Base-by-base conservation (phyloP, 768 basidiomycete genomes). In the Lactarius quietus region DNA sequence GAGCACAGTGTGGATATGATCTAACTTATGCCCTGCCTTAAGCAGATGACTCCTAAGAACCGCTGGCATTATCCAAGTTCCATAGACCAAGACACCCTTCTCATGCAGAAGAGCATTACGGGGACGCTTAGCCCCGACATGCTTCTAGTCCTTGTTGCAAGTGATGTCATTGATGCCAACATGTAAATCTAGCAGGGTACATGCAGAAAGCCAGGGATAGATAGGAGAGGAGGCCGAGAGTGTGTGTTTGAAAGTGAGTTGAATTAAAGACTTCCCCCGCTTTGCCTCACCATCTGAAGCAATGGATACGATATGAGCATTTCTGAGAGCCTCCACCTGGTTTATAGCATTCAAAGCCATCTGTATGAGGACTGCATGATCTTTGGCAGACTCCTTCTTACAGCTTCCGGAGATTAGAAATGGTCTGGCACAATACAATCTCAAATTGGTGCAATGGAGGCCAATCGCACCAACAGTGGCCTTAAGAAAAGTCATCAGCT, bases 381-480 rank as follows among this genome's bases (percentile, higher is more conserved):
- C 39, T 20, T 29, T 10, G 1, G 39, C 61, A 2, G 18, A 17
- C 29, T 62, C 61, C 1, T 6, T 53, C 38, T 62, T 62, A 28
- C 61, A 62, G 36, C 54, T 43, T 12, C 61, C 53, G 7, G 54
- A 62, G 7, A 53, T n/a, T 14, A 62, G 53, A 4, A 62, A 29
- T 0, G 58, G 64, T 2, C n/a, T 12, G 0, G 58, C 52, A 43
- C 64, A 60, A 12, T 65, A 65, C 17, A 65, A 57, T 18, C 38
- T 39, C 6, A 14, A 39, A 39, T 39, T 23, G 23, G 8, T 9
- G 17, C 20, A 15, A 1, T 60, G 31, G 1, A 65, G 5, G 2
- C 48, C 41, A n/a, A 65, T 41, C 0, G 58, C 53, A 12, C 64
- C 64, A 5, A 65, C 23, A 2, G 64, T 65, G 3, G 64, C 58